Conservation (phyloP, 129 eudicot species). For the Pulicaria dysenterica region DNA sequence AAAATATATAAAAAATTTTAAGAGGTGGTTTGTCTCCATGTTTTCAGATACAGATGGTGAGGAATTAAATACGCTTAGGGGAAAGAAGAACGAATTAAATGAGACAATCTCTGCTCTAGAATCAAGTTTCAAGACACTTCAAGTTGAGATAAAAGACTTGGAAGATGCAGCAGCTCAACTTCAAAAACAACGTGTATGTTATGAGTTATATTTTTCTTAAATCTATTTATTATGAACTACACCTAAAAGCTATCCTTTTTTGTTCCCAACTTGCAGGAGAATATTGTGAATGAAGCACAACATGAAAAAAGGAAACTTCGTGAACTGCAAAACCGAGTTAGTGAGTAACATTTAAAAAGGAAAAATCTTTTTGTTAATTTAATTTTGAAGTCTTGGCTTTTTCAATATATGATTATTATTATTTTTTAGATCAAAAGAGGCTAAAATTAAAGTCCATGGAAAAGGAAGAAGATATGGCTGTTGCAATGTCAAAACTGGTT, state of each 20-base stretch:
- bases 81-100: conserved; percentile 54
- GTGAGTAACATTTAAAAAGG: conserved; percentile 47
- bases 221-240: not conserved
- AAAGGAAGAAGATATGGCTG: conserved; percentile 61
- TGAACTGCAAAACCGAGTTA: conserved; percentile 61
- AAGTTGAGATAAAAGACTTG: conserved; percentile 48
- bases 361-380: not conserved
- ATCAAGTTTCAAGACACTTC: conserved; percentile 49
- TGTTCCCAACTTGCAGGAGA: conserved; percentile 53
- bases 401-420: conserved; percentile 11
- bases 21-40: conserved; percentile 12
- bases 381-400: not conserved
- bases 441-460: conserved; percentile 54
- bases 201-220: not conserved
- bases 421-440: conserved; percentile 58
- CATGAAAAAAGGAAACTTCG: conserved; percentile 54
- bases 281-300: conserved; percentile 46
- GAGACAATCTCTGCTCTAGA: conserved; percentile 46
- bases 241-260: conserved; percentile 4
- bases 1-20: not conserved
- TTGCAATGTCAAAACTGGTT: conserved; percentile 51
- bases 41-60: conserved; percentile 64
- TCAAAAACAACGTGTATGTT: conserved; percentile 71
- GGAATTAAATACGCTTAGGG: conserved; percentile 58
- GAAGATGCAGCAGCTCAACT: conserved; percentile 78